These are phyloP conservation scores for Mucor piriformis DNA, from an alignment of 371 early-diverging fungal species.

Conservation along the genomic window DNA sequence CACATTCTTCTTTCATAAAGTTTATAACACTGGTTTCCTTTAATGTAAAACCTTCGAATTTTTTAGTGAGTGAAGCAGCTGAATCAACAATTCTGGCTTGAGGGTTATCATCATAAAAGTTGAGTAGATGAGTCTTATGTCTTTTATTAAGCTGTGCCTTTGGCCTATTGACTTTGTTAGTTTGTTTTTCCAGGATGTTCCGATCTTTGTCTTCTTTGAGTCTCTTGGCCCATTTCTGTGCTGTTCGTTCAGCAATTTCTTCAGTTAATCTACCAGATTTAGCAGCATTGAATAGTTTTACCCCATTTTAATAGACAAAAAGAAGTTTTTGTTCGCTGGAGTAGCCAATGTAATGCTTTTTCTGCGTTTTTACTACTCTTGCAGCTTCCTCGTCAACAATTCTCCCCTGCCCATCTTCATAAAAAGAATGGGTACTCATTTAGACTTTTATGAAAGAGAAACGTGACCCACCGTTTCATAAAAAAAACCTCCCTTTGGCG, in stretches of 20 bases:
- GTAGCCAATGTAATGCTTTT: constrained; percentile 7
- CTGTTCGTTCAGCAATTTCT: constrained; percentile 14
- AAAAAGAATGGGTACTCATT: constrained; percentile 14
- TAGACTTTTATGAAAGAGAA: background rate
- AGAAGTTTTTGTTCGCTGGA: constrained; percentile 18
- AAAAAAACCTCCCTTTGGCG: too few relatives aligned
- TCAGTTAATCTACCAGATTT: constrained; percentile 7
- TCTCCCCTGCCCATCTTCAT: constrained; percentile 10
- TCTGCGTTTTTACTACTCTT: constrained; percentile 4
- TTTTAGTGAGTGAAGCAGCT: constrained; percentile 13
- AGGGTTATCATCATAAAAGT: constrained; percentile 12
- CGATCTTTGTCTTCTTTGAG: too few relatives aligned
- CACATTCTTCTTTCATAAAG: background rate
- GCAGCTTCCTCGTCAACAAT: constrained; percentile 14
- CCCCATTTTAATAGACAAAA: constrained; percentile 15
- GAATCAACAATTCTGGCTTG: constrained; percentile 16
- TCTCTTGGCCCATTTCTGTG: constrained; percentile 18
- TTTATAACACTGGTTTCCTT: too few relatives aligned
- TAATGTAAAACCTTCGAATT: too few relatives aligned
- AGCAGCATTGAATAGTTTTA: constrained; percentile 11
- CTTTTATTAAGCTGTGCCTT: constrained; percentile 11
- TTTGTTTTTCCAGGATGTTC: too few relatives aligned
- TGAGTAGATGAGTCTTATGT: constrained; percentile 9
- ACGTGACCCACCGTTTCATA: too few relatives aligned
- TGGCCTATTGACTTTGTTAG: constrained; percentile 11